Base-by-base conservation (phyloP, 73 alveolate species). In the Paramecium octaurelia region DNA sequence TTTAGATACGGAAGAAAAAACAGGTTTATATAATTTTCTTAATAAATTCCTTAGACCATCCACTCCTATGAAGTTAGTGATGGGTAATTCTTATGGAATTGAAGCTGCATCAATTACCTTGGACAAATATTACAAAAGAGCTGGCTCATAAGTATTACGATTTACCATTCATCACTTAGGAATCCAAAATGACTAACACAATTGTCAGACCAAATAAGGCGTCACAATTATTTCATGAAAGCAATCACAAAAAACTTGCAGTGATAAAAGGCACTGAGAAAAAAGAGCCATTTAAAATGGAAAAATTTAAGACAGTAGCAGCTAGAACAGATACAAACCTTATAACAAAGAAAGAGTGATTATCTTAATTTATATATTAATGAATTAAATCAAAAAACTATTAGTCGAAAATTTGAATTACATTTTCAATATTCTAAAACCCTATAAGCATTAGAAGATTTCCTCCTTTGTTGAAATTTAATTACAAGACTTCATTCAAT, bases 11-110 rank as follows among this genome's bases (percentile, higher is more conserved):
- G 94, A 23, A 48, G 50, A 71, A 59, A 75, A 29, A 89, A 89
- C 58, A 87, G 93, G 93, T 87, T 34, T n/a, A 58, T 27, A 50
- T 50, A 27, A 31, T 64, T 31, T 5, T 23, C 35, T 83, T 14
- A 27, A 21, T 83, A 54, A 2, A n/a, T 20, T 27, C 68, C 16
- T 86, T 71, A 92, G 97, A 64, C 98, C 97, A 11, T 95, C 98
- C 2, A 95, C 98, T 20, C 98, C 98, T 1, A 95, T 95, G 71
- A 84, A 92, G 64, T 93, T 85, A 58, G 98, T 95, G 8, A 83
- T 95, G 75, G 93, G 95, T 14, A 93, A 93, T 86, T 92, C 77
- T 58, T 95, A 90, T 92, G 98, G 96, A 14, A 92, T 92, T 8
- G 95, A 77, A 8, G 97, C 96, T n/a, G 94, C 71, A 80, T 44